Base-by-base conservation (phyloP, 345 rosid species). In the Cardamine occulta region DNA sequence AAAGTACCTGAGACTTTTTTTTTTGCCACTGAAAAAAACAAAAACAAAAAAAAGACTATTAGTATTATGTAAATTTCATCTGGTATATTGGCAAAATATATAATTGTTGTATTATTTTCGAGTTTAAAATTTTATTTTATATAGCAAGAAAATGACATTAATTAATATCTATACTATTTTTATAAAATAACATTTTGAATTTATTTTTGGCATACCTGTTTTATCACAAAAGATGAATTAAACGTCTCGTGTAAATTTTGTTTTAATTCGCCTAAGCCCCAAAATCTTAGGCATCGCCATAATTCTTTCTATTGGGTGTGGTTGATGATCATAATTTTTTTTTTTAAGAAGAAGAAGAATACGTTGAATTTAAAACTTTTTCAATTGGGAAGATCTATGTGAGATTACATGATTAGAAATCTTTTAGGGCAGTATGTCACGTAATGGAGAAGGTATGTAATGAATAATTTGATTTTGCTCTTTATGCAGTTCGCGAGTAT, bases 381-480 rank as follows among this genome's bases (percentile, higher is more conserved):
- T 34, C 8, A 4, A 29, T 54, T 8, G 42, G 44, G 44, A 55
- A 76, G 34, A 44, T 68, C 42, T 62, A 23, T 55, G 65, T 15
- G 51, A 55, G 14, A 45, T 45, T 42, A 40, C 70, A 69, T 76
- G 80, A 76, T 76, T 60, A 42, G 1, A 67, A 60, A 61, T 52
- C 70, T 55, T 70, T 77, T 63, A 63, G 45, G 60, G 19, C 66
- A 77, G 53, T 60, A 55, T 45, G 26, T 70, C 80, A 77, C 72
- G 76, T 77, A 76, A 63, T 26, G 18, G 35, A 55, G 54, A 47
- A 55, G 40, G 44, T 69, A 17, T 62, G 7, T 32, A 44, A 44
- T 32, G 75, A 61, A 52, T 52, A 53, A 52, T 6, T 61, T 61
- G 51, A 60, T 49, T 29, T 52, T 53, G 69, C 45, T 76, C 29